These are phyloP conservation scores for Limonium bicolor DNA, from an alignment of 148 eudicot genomes.

Conservation along the genomic window DNA sequence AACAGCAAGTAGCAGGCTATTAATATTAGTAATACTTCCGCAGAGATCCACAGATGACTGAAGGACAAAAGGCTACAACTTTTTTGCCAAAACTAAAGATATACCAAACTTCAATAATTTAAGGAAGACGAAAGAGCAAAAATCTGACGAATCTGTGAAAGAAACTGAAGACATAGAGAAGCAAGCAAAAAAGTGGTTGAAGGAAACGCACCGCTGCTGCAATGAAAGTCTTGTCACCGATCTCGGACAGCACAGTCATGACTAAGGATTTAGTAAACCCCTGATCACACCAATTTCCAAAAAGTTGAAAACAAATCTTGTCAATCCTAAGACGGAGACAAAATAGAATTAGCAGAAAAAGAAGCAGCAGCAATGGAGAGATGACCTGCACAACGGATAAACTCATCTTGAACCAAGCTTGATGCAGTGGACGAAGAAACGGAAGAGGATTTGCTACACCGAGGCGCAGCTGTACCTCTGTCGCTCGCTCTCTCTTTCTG, in stretches of 20 bases:
- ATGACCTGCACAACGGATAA: slow-evolving; percentile 24
- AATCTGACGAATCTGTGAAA: too few relatives aligned
- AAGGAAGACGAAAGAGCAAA: too few relatives aligned
- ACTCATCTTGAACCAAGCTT: slow-evolving; percentile 8
- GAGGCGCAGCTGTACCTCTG: neutral
- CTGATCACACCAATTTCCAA: slow-evolving; percentile 12
- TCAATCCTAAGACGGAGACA: neutral
- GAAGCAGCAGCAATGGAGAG: neutral
- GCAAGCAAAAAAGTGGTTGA: neutral
- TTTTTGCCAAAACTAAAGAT: too few relatives aligned
- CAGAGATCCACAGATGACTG: too few relatives aligned
- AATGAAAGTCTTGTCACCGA: slow-evolving; percentile 85
- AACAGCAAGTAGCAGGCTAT: too few relatives aligned
- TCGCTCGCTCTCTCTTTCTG: neutral
- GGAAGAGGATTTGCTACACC: neutral
- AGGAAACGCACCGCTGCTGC: slow-evolving; percentile 66
- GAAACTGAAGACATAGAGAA: slow-evolving; percentile 1
- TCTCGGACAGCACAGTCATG: slow-evolving; percentile 84
- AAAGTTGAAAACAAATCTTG: neutral
- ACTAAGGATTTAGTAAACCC: slow-evolving; percentile 83
- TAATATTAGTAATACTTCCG: too few relatives aligned
- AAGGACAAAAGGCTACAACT: too few relatives aligned
- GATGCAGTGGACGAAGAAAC: neutral
- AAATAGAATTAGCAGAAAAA: neutral
- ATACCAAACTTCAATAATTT: too few relatives aligned